These are phyloP conservation scores for Boehmeria nivea DNA, from an alignment of 306 rosid genomes.

Conservation along the genomic window DNA sequence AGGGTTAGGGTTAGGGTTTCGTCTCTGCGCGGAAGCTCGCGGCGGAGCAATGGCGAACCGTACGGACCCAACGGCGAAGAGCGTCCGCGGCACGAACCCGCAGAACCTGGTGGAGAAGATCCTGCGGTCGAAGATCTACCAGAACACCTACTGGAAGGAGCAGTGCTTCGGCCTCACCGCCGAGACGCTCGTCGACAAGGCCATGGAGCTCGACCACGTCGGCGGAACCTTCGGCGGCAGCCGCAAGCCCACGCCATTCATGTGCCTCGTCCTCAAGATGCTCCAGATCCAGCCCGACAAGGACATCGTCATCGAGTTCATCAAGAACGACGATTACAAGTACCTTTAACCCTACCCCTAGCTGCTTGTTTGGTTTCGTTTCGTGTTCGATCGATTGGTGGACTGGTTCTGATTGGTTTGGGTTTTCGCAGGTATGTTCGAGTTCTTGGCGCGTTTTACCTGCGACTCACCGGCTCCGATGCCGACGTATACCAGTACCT, in stretches of 20 bases:
- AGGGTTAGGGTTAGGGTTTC: slow-evolving; percentile 6
- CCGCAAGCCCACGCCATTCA: slow-evolving; percentile 91
- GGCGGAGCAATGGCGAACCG: slow-evolving; percentile 89
- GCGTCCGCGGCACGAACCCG: slow-evolving; percentile 91
- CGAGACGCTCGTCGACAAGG: slow-evolving; percentile 90
- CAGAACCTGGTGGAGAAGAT: slow-evolving; percentile 95
- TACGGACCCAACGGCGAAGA: slow-evolving; percentile 92
- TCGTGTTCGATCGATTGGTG: background rate
- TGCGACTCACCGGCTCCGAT: slow-evolving; percentile 90
- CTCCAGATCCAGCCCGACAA: slow-evolving; percentile 98
- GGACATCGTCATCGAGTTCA: slow-evolving; percentile 93
- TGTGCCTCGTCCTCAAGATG: slow-evolving; percentile 97
- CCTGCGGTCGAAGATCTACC: slow-evolving; percentile 87
- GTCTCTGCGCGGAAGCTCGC: background rate
- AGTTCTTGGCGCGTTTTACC: slow-evolving; percentile 84
- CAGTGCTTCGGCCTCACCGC: slow-evolving; percentile 97
- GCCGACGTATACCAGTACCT: slow-evolving; percentile 76
- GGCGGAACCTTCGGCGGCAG: slow-evolving; percentile 91
- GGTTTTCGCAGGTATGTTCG: slow-evolving; percentile 70
- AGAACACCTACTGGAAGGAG: slow-evolving; percentile 93
- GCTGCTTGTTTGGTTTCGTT: background rate
- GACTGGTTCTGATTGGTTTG: background rate
- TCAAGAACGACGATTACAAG: slow-evolving; percentile 93
- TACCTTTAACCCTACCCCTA: background rate
- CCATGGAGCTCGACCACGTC: slow-evolving; percentile 95